Conservation (phyloP, 192 early-diverging fungal species). For the Umbelopsis sp. region DNA sequence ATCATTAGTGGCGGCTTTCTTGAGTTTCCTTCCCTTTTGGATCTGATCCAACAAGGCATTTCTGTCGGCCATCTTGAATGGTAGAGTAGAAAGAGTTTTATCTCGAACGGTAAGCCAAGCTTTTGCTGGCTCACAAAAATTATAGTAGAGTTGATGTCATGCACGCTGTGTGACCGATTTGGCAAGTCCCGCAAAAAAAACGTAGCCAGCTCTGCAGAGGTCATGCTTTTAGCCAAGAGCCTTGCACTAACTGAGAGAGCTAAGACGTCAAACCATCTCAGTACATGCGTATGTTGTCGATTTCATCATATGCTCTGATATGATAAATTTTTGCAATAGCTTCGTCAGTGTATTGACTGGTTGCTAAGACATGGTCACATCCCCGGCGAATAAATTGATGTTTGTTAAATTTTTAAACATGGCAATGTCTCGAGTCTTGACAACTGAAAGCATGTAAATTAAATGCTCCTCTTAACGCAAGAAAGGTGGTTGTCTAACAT, state of each 20-base stretch:
- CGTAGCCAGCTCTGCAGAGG: neutral
- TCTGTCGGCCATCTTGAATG: conserved; percentile 9
- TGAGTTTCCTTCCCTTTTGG: conserved; percentile 68
- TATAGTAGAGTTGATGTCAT: conserved; percentile 6
- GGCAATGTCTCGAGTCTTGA: neutral
- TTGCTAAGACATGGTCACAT: too few relatives aligned
- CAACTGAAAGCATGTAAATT: neutral
- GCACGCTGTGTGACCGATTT: neutral
- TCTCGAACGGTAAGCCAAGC: neutral
- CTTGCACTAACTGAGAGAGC: too few relatives aligned
- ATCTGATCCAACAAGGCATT: conserved; percentile 69
- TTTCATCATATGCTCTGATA: too few relatives aligned
- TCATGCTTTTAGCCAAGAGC: neutral
- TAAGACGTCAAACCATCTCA: too few relatives aligned
- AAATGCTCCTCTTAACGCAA: neutral
- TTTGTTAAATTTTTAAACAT: neutral
- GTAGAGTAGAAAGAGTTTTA: neutral
- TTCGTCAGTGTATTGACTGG: too few relatives aligned
- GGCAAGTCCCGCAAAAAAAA: neutral
- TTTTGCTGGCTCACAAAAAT: neutral
- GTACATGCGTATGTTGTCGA: too few relatives aligned
- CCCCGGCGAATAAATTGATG: too few relatives aligned
- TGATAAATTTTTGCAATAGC: too few relatives aligned
- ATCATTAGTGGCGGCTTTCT: conserved; percentile 74
- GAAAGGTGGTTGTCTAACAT: neutral